Conservation (phyloP, 208 protist species). For the Crithidia sp. region DNA sequence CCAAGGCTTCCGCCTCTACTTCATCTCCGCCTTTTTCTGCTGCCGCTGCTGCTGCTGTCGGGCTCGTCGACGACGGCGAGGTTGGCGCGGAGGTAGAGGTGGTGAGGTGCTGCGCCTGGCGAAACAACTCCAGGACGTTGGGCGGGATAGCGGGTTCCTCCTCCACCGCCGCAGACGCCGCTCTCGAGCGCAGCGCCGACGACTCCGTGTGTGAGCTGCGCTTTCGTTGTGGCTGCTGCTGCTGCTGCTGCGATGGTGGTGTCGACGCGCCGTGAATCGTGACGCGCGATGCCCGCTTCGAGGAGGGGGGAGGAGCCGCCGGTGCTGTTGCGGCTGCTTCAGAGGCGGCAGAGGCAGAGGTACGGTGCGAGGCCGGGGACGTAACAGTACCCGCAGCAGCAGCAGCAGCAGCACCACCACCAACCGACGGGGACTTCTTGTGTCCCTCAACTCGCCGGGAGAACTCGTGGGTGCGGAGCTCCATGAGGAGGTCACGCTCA, state of each 20-base stretch:
- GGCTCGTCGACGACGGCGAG: neutral
- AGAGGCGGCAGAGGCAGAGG: neutral
- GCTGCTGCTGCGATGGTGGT: neutral
- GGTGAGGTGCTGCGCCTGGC: constrained; percentile 14
- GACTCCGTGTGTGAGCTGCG: neutral
- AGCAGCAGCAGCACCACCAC: neutral
- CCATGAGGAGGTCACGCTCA: constrained; percentile 8
- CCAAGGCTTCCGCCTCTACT: constrained; percentile 18
- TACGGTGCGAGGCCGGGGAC: neutral
- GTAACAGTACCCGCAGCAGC: neutral
- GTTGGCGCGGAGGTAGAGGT: neutral
- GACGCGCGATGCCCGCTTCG: neutral
- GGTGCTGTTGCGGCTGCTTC: neutral
- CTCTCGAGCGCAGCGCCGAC: neutral
- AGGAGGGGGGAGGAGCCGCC: neutral
- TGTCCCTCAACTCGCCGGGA: neutral
- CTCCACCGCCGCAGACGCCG: neutral
- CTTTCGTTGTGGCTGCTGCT: neutral
- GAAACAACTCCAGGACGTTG: constrained; percentile 23
- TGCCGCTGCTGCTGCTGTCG: neutral
- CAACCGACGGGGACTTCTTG: neutral
- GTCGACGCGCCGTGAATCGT: neutral
- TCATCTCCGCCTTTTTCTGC: neutral
- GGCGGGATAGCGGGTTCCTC: neutral
- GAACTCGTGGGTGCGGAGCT: constrained; percentile 14